Percentiles rank a stretch among this genome's conserved stretches.
Evolutionary conservation across 768 basidiomycete genomes (phyloP).

Genomic region (Tulasnella sp.): DNA sequence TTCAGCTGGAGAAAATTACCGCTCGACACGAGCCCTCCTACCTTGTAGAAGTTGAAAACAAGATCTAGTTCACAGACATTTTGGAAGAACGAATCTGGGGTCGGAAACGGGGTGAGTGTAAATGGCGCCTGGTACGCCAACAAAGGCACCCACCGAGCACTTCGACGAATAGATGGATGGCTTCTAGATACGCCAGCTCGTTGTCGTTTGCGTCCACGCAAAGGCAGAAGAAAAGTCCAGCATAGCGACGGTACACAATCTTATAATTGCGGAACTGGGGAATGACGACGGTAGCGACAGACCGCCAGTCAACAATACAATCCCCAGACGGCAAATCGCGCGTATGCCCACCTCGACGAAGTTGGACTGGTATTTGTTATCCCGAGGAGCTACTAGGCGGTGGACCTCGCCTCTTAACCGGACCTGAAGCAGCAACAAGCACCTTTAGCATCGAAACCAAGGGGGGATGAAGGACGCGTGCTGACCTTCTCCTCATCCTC

Average conservation of each 20-base stretch:
- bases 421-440: constrained; percentile 40
- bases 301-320: constrained; percentile 9
- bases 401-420: constrained; percentile 94
- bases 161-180: constrained; percentile 97
- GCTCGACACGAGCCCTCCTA: constrained; percentile 21
- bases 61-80: constrained; percentile 97
- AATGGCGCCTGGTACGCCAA: neutral
- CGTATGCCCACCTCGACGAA: constrained; percentile 75
- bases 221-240: constrained; percentile 94
- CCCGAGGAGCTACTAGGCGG: constrained; percentile 85
- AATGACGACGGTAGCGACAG: neutral
- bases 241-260: constrained; percentile 92
- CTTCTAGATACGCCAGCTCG: constrained; percentile 92
- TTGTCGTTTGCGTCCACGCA: constrained; percentile 99
- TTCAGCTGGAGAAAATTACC: neutral
- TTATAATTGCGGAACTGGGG: constrained; percentile 92
- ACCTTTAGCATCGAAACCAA: neutral
- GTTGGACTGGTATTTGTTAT: constrained; percentile 98
- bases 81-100: constrained; percentile 89
- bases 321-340: neutral
- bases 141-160: constrained; percentile 59
- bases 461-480: neutral
- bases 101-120: constrained; percentile 2
- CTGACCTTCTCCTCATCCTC: constrained; percentile 97
- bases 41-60: constrained; percentile 99